These are phyloP conservation scores for Begonia fuchsioides DNA, from an alignment of 306 rosid genomes.

Conservation along the genomic window DNA sequence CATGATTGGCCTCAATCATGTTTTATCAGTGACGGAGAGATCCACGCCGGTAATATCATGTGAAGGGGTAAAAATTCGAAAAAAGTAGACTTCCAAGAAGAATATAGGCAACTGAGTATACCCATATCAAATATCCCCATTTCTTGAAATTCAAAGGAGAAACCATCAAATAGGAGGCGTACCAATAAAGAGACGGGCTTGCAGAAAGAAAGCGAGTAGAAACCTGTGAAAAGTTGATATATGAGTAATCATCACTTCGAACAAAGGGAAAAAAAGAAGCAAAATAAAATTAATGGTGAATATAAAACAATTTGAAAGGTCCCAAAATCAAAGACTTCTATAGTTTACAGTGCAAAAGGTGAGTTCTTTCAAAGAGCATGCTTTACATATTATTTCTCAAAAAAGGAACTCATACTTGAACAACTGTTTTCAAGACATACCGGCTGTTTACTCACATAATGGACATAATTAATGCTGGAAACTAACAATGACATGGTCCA, in stretches of 20 bases:
- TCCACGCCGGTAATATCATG: conserved; percentile 18
- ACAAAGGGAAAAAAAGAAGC: not conserved
- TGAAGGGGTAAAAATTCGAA: conserved; percentile 85
- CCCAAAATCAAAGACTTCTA: not conserved
- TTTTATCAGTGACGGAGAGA: no score
- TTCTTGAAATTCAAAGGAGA: conserved; percentile 14
- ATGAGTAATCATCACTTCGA: not conserved
- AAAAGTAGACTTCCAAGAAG: conserved; percentile 81
- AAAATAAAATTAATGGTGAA: no score
- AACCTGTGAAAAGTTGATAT: conserved; percentile 33
- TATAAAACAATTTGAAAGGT: not conserved
- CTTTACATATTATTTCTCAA: no score
- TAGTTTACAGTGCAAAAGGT: not conserved
- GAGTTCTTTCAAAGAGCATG: no score
- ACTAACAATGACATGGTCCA: no score
- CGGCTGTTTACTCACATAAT: no score
- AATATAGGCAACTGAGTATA: conserved; percentile 58
- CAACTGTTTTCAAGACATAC: no score
- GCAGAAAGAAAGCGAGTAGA: conserved; percentile 85
- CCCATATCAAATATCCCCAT: conserved; percentile 79
- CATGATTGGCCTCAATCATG: no score
- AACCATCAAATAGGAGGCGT: conserved; percentile 49
- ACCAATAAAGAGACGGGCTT: conserved; percentile 87
- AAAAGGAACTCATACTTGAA: no score
- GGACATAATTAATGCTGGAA: no score